A percentile compares a stretch with the other conserved stretches of the same genome.
phyloP scores from a whole-genome alignment of 1,284 basidiomycete genomes.

The Ceratobasidium sp. region DNA sequence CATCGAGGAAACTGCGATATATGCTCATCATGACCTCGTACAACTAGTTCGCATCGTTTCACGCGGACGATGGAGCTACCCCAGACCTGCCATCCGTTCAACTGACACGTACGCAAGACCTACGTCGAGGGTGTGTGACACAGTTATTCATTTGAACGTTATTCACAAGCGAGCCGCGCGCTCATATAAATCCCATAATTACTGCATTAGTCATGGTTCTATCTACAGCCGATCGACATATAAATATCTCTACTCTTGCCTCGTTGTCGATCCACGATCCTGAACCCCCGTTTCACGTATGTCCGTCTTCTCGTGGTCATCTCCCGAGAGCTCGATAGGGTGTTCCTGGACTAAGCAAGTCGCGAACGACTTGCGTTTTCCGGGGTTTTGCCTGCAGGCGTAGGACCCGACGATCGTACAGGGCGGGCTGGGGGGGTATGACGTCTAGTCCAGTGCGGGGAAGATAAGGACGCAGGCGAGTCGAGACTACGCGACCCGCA shows the following conservation, averaged over 20 bases:
- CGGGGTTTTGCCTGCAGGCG: not conserved
- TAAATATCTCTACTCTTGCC: not conserved
- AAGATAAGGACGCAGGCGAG: not conserved
- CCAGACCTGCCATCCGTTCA: not conserved
- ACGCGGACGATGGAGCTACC: conserved; percentile 8
- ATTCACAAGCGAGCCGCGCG: no score
- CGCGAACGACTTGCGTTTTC: no score
- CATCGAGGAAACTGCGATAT: not conserved
- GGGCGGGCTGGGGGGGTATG: not conserved
- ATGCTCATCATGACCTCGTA: not conserved
- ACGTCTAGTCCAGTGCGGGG: not conserved
- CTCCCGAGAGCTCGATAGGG: not conserved
- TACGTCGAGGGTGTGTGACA: conserved; percentile 17
- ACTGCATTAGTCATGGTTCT: not conserved
- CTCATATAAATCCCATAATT: conserved; percentile 1
- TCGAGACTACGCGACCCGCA: no score
- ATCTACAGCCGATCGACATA: not conserved
- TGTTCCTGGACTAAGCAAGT: conserved; percentile 11
- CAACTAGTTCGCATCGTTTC: not conserved
- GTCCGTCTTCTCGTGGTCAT: conserved; percentile 7
- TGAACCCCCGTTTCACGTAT: conserved; percentile 21
- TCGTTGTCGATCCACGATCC: not conserved
- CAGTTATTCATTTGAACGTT: no score
- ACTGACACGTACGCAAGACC: not conserved
- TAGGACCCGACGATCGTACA: no score